Conservation (phyloP, 1,139 yeast species). For the Saccharomycopsis phalli region DNA sequence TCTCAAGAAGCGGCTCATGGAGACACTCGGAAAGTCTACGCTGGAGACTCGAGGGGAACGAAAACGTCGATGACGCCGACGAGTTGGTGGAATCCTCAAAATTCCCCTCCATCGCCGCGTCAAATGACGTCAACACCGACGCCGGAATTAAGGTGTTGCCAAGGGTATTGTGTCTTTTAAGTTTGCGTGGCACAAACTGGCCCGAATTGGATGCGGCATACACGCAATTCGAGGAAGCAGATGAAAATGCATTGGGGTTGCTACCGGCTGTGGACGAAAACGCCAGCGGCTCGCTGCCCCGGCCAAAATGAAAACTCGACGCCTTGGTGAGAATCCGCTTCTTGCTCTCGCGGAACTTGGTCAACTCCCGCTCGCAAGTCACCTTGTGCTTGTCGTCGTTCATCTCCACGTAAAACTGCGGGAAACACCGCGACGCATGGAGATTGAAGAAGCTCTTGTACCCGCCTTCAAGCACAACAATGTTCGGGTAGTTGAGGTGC, state of each 20-base stretch:
- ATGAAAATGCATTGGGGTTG: not conserved
- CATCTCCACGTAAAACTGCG: conserved; percentile 82
- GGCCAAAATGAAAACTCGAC: conserved; percentile 26
- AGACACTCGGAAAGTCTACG: conserved; percentile 7
- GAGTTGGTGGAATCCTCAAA: not conserved
- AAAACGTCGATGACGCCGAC: conserved; percentile 1
- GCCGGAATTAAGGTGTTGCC: conserved; percentile 8
- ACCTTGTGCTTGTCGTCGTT: conserved; percentile 59
- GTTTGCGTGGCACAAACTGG: not conserved
- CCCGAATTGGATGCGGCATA: not conserved
- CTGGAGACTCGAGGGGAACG: conserved; percentile 3
- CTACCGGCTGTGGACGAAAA: not conserved
- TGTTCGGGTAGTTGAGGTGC: conserved; percentile 72
- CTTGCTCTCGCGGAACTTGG: conserved; percentile 52
- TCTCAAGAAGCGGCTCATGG: conserved; percentile 8
- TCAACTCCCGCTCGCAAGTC: conserved; percentile 65
- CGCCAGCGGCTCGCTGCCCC: not conserved
- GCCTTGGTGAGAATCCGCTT: conserved; percentile 35
- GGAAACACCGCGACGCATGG: conserved; percentile 49
- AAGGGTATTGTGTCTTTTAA: conserved; percentile 11
- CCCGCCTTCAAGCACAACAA: conserved; percentile 84
- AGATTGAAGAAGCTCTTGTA: conserved; percentile 66
- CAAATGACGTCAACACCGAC: conserved; percentile 11
- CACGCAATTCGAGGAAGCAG: not conserved
- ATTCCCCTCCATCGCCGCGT: not conserved